A percentile compares a stretch with the other conserved stretches of the same genome.
Evolutionary conservation across 2,329 filamentous ascomycete species (phyloP).

Genomic region (Phaeosphaeriaceae sp.): DNA sequence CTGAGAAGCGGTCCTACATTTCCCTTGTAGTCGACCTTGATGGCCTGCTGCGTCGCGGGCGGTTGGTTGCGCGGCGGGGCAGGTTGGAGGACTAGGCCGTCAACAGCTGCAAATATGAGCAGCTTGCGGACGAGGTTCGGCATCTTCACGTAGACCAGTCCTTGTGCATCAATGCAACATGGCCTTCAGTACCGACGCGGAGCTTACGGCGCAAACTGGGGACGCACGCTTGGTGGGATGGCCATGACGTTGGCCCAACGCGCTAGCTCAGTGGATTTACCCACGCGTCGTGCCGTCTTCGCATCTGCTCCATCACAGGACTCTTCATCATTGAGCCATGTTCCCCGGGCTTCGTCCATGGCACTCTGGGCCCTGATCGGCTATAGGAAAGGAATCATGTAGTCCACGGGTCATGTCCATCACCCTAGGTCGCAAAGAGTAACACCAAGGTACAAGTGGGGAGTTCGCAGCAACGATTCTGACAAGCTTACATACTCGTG

Average conservation of each 20-base stretch:
- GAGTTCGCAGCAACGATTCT: not conserved
- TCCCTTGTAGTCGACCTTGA: conserved; percentile 75
- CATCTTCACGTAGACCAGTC: conserved; percentile 59
- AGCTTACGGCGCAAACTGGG: not conserved
- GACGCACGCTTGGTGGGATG: not conserved
- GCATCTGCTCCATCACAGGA: too few species aligned
- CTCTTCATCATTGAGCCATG: too few species aligned
- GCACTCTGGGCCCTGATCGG: not conserved
- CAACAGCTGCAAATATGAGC: conserved; percentile 78
- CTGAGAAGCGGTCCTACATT: conserved; percentile 59
- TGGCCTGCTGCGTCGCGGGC: conserved; percentile 60
- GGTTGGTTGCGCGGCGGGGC: conserved; percentile 64
- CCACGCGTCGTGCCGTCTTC: conserved; percentile 6
- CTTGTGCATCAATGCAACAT: conserved; percentile 7
- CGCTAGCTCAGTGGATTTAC: not conserved
- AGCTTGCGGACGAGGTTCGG: conserved; percentile 80
- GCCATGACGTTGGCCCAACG: not conserved
- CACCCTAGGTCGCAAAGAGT: not conserved
- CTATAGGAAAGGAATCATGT: not conserved
- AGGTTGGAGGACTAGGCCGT: conserved; percentile 83
- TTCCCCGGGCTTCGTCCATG: not conserved
- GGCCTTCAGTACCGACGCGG: not conserved
- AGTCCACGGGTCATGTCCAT: not conserved
- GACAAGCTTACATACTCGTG: not conserved
- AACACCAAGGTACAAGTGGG: not conserved